Conservation (phyloP, 768 basidiomycete genomes). For the Rhodotorula babjevae region DNA sequence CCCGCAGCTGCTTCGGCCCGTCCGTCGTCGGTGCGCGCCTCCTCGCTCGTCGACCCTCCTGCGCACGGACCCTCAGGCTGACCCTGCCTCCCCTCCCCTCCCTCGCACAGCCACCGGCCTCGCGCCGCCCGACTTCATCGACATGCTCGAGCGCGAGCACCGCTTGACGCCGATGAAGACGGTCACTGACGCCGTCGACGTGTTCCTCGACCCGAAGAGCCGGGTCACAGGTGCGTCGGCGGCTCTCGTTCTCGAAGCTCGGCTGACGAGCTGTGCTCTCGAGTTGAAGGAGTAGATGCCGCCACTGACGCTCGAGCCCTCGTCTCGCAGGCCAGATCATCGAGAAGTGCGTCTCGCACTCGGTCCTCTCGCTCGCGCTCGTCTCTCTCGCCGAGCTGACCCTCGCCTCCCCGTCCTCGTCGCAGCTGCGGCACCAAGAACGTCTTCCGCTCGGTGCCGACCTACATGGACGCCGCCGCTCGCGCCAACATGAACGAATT, state of each 20-base stretch:
- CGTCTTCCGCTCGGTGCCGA: constrained; percentile 16
- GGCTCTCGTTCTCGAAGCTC: too few relatives aligned
- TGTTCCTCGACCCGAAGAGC: constrained; percentile 19
- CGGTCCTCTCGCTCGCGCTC: too few relatives aligned
- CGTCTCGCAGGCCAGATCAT: constrained; percentile 18
- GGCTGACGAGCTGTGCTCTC: too few relatives aligned
- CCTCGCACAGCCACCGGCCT: constrained; percentile 13
- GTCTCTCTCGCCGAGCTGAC: too few relatives aligned
- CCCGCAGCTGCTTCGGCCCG: background rate
- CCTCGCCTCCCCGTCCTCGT: too few relatives aligned
- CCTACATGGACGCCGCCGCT: background rate
- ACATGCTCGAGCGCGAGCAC: constrained; percentile 16
- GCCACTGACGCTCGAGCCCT: background rate
- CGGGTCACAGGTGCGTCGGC: constrained; percentile 19
- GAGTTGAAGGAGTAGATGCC: too few relatives aligned
- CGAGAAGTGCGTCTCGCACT: constrained; percentile 6
- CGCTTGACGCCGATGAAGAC: constrained; percentile 34
- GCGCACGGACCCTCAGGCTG: background rate
- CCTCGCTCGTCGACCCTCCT: background rate
- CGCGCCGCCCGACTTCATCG: constrained; percentile 26
- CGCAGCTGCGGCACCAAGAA: constrained; percentile 13
- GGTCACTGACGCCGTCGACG: constrained; percentile 22
- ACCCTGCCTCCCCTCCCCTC: background rate
- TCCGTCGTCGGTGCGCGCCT: background rate
- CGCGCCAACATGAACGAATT: constrained; percentile 22